A percentile compares a stretch with the other conserved stretches of the same genome.
Evolutionary conservation across 495 filamentous ascomycete species (phyloP).

Genomic region (Neurospora cerealis): DNA sequence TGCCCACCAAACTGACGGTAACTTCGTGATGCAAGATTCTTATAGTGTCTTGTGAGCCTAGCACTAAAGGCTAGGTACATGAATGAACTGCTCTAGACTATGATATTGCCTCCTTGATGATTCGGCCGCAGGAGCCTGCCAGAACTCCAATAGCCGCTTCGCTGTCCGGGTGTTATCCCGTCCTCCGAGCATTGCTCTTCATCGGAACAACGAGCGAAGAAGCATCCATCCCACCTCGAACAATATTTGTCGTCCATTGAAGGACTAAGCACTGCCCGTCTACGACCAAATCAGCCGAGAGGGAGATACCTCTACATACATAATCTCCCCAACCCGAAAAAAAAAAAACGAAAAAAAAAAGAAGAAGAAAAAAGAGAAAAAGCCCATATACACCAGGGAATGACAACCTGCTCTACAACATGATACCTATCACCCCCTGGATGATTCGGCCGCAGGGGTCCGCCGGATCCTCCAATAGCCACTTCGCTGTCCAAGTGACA

Average conservation of each 20-base stretch:
- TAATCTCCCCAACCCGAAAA: not conserved
- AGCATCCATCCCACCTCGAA: not conserved
- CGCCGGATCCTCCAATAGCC: not conserved
- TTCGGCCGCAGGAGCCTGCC: not conserved
- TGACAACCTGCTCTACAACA: not conserved
- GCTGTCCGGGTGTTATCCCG: not conserved
- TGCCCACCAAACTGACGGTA: not conserved
- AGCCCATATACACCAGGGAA: not conserved
- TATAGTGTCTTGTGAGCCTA: not conserved
- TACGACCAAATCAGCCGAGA: not conserved
- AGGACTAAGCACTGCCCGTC: not conserved
- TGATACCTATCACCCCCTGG: not conserved
- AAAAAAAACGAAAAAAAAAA: not conserved
- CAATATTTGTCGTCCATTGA: not conserved
- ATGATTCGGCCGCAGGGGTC: not conserved
- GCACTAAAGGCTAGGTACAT: not conserved
- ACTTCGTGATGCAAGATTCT: not conserved
- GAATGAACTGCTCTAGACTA: not conserved
- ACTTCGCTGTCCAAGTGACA: not conserved
- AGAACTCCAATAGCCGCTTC: not conserved
- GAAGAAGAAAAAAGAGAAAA: not conserved
- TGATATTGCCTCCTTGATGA: not conserved
- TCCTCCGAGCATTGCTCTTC: not conserved
- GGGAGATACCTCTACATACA: not conserved
- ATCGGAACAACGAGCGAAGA: not conserved